Conservation (phyloP, 306 rosid genomes). For the Mimosa pudica region DNA sequence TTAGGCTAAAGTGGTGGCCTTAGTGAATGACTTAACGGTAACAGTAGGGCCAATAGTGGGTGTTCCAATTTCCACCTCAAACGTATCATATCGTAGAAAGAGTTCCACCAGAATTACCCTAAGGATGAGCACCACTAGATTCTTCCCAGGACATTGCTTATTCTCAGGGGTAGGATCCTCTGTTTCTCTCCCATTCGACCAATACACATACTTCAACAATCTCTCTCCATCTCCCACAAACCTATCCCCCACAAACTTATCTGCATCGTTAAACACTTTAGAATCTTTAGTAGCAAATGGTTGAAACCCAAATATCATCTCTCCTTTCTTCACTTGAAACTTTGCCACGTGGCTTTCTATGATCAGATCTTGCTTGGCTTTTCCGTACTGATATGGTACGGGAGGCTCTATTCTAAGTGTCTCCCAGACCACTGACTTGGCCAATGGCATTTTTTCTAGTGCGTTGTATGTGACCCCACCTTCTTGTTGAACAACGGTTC, state of each 20-base stretch:
- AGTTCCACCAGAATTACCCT: constrained; percentile 65
- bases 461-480: constrained; percentile 43
- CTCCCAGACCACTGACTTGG: constrained; percentile 68
- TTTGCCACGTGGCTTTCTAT: constrained; percentile 57
- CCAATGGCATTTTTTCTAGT: constrained; percentile 58
- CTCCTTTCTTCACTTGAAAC: constrained; percentile 69
- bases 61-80: constrained; percentile 37
- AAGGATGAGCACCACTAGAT: constrained; percentile 54
- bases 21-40: constrained; percentile 49
- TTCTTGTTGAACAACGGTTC: constrained; percentile 48
- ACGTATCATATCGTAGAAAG: constrained; percentile 61
- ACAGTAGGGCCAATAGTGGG: constrained; percentile 47
- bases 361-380: constrained; percentile 66
- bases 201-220: constrained; percentile 51
- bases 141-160: constrained; percentile 61
- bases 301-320: constrained; percentile 75
- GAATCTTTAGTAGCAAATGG: constrained; percentile 75
- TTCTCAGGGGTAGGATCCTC: constrained; percentile 54
- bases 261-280: constrained; percentile 47
- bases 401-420: constrained; percentile 70
- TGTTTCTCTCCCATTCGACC: constrained; percentile 70
- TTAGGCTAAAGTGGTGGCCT: constrained; percentile 29
- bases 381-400: constrained; percentile 69
- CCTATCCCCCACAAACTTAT: constrained; percentile 54
- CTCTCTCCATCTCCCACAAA: constrained; percentile 47